Evolutionary conservation across 805 yeast genomes (phyloP).

Genomic region (Saturnispora saitoi): DNA sequence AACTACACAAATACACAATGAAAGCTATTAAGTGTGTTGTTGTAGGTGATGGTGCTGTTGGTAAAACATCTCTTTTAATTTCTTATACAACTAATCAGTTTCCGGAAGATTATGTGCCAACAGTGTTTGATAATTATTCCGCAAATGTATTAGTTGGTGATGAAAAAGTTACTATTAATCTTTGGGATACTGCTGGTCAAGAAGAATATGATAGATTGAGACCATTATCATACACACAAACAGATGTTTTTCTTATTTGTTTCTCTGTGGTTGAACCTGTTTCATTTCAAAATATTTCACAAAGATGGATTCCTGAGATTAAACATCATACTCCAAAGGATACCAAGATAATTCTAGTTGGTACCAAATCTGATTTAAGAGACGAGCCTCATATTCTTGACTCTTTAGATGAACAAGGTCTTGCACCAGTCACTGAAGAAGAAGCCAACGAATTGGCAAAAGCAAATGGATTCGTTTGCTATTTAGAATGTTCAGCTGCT

Average conservation of each 20-base stretch:
- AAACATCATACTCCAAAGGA: conserved; percentile 73
- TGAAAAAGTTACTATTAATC: conserved; percentile 73
- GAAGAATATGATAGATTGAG: conserved; percentile 84
- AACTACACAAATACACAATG: conserved; percentile 38
- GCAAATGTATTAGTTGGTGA: conserved; percentile 79
- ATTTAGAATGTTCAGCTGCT: conserved; percentile 85
- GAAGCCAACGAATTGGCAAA: conserved; percentile 64
- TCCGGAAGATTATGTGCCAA: conserved; percentile 89
- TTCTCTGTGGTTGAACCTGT: conserved; percentile 77
- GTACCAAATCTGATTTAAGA: conserved; percentile 83
- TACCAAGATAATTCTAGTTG: conserved; percentile 63
- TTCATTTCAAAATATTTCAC: conserved; percentile 70
- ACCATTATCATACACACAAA: conserved; percentile 86
- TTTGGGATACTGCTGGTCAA: conserved; percentile 97
- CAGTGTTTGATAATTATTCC: conserved; percentile 88
- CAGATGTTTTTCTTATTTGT: conserved; percentile 80
- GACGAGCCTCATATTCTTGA: conserved; percentile 71
- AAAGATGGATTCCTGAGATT: conserved; percentile 83
- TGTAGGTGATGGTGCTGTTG: conserved; percentile 94
- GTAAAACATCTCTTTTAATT: conserved; percentile 82
- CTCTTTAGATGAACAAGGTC: conserved; percentile 53
- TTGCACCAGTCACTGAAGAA: conserved; percentile 49
- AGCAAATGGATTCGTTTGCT: conserved; percentile 63
- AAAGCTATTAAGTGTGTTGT: conserved; percentile 88
- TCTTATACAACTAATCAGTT: conserved; percentile 88